Evolutionary conservation across 257 asterid genomes (phyloP).

Genomic region (Mitragyna speciosa): DNA sequence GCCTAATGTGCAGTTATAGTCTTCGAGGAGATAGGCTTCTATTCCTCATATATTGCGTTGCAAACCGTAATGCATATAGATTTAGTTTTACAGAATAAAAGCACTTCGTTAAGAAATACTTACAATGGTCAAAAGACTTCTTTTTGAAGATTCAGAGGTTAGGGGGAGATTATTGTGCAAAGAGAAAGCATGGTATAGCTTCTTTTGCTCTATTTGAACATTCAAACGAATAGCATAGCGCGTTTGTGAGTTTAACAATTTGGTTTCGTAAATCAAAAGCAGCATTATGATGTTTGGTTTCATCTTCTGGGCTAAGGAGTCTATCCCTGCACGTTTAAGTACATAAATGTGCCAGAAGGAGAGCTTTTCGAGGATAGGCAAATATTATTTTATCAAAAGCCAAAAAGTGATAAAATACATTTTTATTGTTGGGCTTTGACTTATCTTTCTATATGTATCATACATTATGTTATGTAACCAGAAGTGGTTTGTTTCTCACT

Average conservation of each 20-base stretch:
- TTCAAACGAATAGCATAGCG: too few species aligned
- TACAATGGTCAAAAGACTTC: not conserved
- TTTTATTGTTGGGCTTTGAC: not conserved
- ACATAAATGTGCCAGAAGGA: not conserved
- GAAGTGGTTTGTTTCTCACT: constrained; percentile 2
- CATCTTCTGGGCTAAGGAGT: not conserved
- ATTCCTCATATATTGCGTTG: not conserved
- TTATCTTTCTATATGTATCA: not conserved
- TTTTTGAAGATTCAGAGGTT: not conserved
- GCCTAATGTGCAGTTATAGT: not conserved
- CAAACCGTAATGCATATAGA: too few species aligned
- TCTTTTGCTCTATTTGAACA: constrained; percentile 14
- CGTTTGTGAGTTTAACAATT: not conserved
- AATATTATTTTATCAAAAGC: not conserved
- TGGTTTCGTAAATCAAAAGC: not conserved
- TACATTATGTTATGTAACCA: not conserved
- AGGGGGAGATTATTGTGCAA: not conserved
- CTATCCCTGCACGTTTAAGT: not conserved
- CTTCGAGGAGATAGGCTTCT: not conserved
- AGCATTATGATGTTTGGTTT: not conserved
- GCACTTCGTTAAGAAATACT: not conserved
- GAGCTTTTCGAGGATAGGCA: not conserved
- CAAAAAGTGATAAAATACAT: not conserved
- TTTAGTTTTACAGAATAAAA: not conserved
- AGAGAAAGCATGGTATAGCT: not conserved